A percentile compares a stretch with the other conserved stretches of the same genome.
phyloP scores from a whole-genome alignment of 305 asterid genomes.

The Fraxinus albicans region DNA sequence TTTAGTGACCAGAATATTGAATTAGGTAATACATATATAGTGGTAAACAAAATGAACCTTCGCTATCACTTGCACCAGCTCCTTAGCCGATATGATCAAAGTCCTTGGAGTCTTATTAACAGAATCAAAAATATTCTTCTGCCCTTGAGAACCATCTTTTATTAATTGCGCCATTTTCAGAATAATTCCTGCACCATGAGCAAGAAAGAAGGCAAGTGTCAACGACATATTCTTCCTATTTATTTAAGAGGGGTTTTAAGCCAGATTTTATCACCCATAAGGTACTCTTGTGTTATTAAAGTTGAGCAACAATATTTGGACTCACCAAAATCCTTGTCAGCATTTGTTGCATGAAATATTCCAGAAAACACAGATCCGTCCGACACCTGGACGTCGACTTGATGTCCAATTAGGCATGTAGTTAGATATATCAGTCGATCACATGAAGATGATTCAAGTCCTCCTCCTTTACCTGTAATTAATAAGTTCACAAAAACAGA shows the following conservation, averaged over 20 bases:
- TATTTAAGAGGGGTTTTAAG: constrained; percentile 11
- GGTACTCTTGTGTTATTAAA: constrained; percentile 3
- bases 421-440: constrained; percentile 69
- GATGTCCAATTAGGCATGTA: constrained; percentile 83
- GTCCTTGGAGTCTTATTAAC: constrained; percentile 60
- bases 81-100: constrained; percentile 68
- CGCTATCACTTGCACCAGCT: constrained; percentile 85
- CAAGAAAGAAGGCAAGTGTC: neutral
- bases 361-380: constrained; percentile 88
- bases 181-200: constrained; percentile 64
- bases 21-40: neutral
- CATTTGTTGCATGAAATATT: constrained; percentile 76
- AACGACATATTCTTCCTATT: constrained; percentile 1
- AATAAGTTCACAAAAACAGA: constrained; percentile 30
- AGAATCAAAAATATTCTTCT: constrained; percentile 44
- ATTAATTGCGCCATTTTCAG: constrained; percentile 78
- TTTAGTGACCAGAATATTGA: neutral
- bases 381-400: constrained; percentile 82
- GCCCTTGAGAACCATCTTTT: constrained; percentile 71
- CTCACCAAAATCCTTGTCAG: constrained; percentile 83
- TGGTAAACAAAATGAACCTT: constrained; percentile 51
- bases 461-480: constrained; percentile 59
- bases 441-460: constrained; percentile 52
- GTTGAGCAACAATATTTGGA: constrained; percentile 2
- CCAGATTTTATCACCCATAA: constrained; percentile 11